phyloP scores from a whole-genome alignment of 768 basidiomycete genomes.

The Mycena epipterygia region DNA sequence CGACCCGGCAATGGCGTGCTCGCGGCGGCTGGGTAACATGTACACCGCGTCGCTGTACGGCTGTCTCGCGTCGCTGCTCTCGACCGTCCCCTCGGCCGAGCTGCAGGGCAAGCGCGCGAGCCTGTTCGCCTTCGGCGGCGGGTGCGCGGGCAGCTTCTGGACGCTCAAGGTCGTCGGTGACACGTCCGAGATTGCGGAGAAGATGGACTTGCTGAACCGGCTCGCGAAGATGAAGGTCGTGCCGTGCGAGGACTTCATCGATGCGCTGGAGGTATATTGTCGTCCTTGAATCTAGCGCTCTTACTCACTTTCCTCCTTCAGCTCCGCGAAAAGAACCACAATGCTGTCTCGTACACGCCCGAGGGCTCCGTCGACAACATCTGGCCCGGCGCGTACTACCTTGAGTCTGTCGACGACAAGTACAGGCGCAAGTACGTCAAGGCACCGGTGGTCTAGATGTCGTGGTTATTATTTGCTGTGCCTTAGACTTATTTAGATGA shows the following conservation, averaged over 20 bases:
- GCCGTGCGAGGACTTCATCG: slow-evolving; percentile 92
- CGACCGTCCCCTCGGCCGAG: slow-evolving; percentile 76
- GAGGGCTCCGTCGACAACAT: slow-evolving; percentile 91
- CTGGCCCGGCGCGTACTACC: slow-evolving; percentile 95
- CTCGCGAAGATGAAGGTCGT: slow-evolving; percentile 91
- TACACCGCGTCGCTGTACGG: slow-evolving; percentile 98
- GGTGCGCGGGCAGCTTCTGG: slow-evolving; percentile 97
- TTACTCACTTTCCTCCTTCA: slow-evolving; percentile 46
- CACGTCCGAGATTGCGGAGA: slow-evolving; percentile 82
- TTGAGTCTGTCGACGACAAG: slow-evolving; percentile 90
- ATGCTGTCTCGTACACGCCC: slow-evolving; percentile 87
- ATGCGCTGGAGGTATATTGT: slow-evolving; percentile 72
- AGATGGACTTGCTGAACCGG: slow-evolving; percentile 85
- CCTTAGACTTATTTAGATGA: no score
- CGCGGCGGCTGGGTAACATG: slow-evolving; percentile 96
- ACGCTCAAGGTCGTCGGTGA: slow-evolving; percentile 89
- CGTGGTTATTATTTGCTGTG: no score
- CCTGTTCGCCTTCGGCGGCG: slow-evolving; percentile 97
- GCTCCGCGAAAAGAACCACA: slow-evolving; percentile 98
- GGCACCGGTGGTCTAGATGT: slow-evolving; percentile 28
- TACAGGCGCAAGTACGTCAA: slow-evolving; percentile 89
- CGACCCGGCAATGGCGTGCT: slow-evolving; percentile 87
- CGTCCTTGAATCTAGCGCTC: not conserved
- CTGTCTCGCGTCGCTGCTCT: slow-evolving; percentile 89
- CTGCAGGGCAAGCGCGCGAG: slow-evolving; percentile 88